These are phyloP conservation scores for Volvariella surrecta DNA, from an alignment of 1,284 basidiomycete species.

Conservation along the genomic window DNA sequence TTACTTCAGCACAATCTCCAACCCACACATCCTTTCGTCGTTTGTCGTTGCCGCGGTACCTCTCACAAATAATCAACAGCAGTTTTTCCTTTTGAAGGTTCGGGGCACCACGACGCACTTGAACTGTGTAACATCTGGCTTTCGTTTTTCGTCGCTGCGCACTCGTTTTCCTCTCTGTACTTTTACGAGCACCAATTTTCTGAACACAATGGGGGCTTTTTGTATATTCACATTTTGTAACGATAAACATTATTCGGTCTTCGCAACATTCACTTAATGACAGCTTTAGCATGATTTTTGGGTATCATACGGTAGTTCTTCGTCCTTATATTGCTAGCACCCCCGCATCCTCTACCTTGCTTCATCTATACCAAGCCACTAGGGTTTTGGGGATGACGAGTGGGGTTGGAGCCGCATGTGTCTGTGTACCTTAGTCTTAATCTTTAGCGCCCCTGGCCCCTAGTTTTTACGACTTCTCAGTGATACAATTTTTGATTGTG, in stretches of 20 bases:
- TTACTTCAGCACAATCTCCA: background rate
- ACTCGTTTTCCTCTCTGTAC: background rate
- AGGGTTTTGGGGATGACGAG: too few species aligned
- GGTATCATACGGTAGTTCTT: background rate
- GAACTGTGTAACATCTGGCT: background rate
- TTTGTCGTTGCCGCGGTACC: background rate
- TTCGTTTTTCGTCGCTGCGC: background rate
- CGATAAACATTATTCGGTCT: constrained; percentile 1
- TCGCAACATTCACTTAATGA: background rate
- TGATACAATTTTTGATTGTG: too few species aligned
- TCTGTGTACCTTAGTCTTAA: too few species aligned
- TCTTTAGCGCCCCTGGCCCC: too few species aligned
- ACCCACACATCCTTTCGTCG: background rate
- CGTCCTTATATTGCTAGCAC: too few species aligned
- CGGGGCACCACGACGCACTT: background rate
- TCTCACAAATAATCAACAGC: background rate
- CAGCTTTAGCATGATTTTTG: background rate
- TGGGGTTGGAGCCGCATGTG: too few species aligned
- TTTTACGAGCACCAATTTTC: background rate
- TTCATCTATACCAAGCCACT: too few species aligned
- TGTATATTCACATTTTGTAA: constrained; percentile 1
- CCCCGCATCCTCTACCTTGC: too few species aligned
- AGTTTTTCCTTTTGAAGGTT: background rate
- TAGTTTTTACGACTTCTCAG: too few species aligned
- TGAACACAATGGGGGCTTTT: background rate